phyloP scores from a whole-genome alignment of 108 stramenopile species.

The Phaeodactylum tricornutum region DNA sequence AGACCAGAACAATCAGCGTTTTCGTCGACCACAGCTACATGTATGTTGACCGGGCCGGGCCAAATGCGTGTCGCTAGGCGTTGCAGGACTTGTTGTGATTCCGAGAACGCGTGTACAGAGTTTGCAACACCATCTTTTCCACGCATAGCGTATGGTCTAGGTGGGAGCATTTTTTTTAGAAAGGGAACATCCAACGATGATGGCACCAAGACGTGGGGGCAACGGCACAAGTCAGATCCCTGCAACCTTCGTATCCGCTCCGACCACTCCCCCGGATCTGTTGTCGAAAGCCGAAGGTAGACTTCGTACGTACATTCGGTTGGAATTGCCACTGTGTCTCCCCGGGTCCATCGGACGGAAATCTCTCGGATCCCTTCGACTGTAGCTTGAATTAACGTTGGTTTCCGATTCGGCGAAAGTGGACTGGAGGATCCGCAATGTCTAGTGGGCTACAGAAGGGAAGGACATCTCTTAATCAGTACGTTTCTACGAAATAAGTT shows the following conservation, averaged over 20 bases:
- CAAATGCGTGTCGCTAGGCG: slow-evolving; percentile 2
- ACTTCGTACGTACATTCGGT: slow-evolving; percentile 12
- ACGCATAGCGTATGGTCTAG: slow-evolving; percentile 1
- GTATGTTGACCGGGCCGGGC: slow-evolving; percentile 6
- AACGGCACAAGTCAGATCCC: background rate
- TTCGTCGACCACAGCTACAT: slow-evolving; percentile 3
- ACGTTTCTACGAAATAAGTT: too few species aligned
- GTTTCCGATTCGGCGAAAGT: too few species aligned
- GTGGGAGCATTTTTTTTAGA: background rate
- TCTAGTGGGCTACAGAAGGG: too few species aligned
- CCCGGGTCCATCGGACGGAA: background rate
- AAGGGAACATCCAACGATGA: slow-evolving; percentile 1
- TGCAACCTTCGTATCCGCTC: background rate
- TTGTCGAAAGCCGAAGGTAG: background rate
- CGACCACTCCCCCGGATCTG: background rate
- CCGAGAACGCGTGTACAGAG: slow-evolving; percentile 1
- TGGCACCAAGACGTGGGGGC: background rate
- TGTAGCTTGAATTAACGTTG: slow-evolving; percentile 4
- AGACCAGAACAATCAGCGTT: too few species aligned
- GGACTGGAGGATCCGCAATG: too few species aligned
- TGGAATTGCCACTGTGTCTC: slow-evolving; percentile 7
- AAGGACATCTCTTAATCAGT: too few species aligned
- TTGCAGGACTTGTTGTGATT: slow-evolving; percentile 1
- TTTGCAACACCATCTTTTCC: background rate
- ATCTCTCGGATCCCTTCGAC: background rate